Evolutionary conservation across 768 basidiomycete species (phyloP).

Genomic region (Boletus bicolor): DNA sequence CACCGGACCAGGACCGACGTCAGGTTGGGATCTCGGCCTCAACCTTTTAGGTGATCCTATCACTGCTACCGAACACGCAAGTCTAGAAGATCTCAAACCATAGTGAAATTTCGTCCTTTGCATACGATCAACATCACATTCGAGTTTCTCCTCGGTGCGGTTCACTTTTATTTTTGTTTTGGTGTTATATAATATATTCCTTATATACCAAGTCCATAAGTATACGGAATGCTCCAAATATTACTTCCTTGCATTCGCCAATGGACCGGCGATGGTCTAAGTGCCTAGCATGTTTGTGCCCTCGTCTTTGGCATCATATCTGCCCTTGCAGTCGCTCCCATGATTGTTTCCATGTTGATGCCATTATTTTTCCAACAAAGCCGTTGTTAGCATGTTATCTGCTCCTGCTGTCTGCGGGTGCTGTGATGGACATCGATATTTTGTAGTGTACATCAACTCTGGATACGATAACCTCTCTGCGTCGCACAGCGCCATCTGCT

Average conservation of each 20-base stretch:
- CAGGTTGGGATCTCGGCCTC: slow-evolving; percentile 30
- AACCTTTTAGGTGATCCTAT: slow-evolving; percentile 32
- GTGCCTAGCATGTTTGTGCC: slow-evolving; percentile 36
- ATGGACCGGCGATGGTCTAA: slow-evolving; percentile 32
- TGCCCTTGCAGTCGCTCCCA: slow-evolving; percentile 21
- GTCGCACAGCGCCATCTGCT: slow-evolving; percentile 34
- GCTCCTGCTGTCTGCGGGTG: slow-evolving; percentile 47
- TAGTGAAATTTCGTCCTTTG: slow-evolving; percentile 35
- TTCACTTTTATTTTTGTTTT: slow-evolving; percentile 1
- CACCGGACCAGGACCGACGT: slow-evolving; percentile 13
- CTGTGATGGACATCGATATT: slow-evolving; percentile 59
- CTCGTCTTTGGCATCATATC: slow-evolving; percentile 26
- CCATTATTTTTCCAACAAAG: slow-evolving; percentile 32
- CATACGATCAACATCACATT: slow-evolving; percentile 28
- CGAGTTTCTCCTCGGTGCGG: slow-evolving; percentile 37
- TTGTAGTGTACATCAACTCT: slow-evolving; percentile 51
- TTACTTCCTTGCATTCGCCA: slow-evolving; percentile 59
- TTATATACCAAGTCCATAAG: slow-evolving; percentile 32
- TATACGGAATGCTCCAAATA: slow-evolving; percentile 43
- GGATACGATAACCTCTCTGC: slow-evolving; percentile 14
- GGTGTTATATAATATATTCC: not conserved
- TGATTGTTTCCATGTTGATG: slow-evolving; percentile 40
- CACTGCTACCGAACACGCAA: slow-evolving; percentile 31
- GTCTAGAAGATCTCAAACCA: slow-evolving; percentile 25
- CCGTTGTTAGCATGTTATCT: slow-evolving; percentile 42